Evolutionary conservation across 345 rosid species (phyloP), one percentile per base, ranked within the genome.

Genomic region (Microthlaspi erraticum): DNA sequence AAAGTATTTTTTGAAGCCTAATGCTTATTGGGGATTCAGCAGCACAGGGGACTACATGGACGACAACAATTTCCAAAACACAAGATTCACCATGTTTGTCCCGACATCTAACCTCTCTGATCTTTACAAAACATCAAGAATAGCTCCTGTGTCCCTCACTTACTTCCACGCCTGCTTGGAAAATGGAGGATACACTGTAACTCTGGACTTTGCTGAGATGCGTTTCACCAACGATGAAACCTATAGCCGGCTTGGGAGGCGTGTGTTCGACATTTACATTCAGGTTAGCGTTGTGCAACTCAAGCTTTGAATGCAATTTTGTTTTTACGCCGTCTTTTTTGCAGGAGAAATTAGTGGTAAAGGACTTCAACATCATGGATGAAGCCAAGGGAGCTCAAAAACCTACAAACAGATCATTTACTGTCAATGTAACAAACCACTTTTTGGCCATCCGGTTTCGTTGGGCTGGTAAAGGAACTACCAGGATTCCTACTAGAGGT

Each of bases 31-130:
- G 96, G 96, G 92, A 44, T 83, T 85, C 56, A 86, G 89, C 64
- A 89, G 84, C 80, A 83, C 83, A 33, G 91, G 96, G 34, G 87
- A 89, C 78, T 89, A 68, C 77, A 70, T 80, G 86, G 96, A 89
- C 78, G 89, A 87, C 49, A 4, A 80, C 39, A 84, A 84, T 65
- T 73, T 23, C 73, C 85, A 69, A 61, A 76, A 84, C 59, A 81
- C 51, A 33, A 81, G 80, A 66, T 81, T 71, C 59, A 64, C 73
- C 29, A 38, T 60, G 37, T 26, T 41, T 33, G 31, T 42, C 17
- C 71, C 71, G 10, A 54, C 81, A n/a, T 62, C 86, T 44, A 49
- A 80, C 76, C 12, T 83, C 2, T 68, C 92, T 34, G 83, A 71
- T 1, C 53, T 86, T 16, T 85, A 82, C 73, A 54, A 11, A 53